Evolutionary conservation across 805 yeast species (phyloP).

Genomic region (Vanderwaltozyma yarrowii): DNA sequence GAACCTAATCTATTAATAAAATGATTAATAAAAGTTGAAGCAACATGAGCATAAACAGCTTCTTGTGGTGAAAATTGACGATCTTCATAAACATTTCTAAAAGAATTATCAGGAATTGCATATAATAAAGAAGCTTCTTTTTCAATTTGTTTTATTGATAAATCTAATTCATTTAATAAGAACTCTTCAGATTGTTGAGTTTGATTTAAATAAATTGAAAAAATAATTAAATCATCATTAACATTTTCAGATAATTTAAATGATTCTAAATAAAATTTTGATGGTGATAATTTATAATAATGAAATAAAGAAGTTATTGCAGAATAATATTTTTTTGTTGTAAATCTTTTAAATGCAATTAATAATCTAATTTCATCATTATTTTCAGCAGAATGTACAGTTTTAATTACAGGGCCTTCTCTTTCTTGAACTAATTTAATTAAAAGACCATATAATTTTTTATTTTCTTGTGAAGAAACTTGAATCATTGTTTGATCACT

Average conservation of each 20-base stretch:
- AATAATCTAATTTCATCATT: conserved; percentile 78
- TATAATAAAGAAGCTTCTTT: conserved; percentile 90
- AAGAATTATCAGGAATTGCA: conserved; percentile 81
- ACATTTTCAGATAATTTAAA: conserved; percentile 32
- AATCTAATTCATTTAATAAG: conserved; percentile 34
- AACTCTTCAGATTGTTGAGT: conserved; percentile 36
- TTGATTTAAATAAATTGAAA: conserved; percentile 76
- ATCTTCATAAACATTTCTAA: conserved; percentile 59
- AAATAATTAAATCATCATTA: conserved; percentile 74
- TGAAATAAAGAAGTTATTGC: conserved; percentile 80
- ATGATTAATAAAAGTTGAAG: conserved; percentile 85
- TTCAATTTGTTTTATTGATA: conserved; percentile 78
- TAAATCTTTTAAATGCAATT: conserved; percentile 75
- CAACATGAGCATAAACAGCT: conserved; percentile 88
- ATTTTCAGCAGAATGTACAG: conserved; percentile 61
- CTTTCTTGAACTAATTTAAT: conserved; percentile 58
- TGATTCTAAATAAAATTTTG: conserved; percentile 90
- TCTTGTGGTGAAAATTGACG: conserved; percentile 88
- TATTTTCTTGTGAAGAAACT: conserved; percentile 73
- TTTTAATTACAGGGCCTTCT: conserved; percentile 89
- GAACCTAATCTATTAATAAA: conserved; percentile 90
- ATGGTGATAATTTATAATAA: conserved; percentile 74
- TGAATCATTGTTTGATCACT: conserved; percentile 72
- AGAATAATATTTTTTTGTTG: conserved; percentile 79
- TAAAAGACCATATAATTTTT: conserved; percentile 61